Base-by-base conservation (phyloP, 2,329 filamentous ascomycete species). In the Seiridium cupressi region DNA sequence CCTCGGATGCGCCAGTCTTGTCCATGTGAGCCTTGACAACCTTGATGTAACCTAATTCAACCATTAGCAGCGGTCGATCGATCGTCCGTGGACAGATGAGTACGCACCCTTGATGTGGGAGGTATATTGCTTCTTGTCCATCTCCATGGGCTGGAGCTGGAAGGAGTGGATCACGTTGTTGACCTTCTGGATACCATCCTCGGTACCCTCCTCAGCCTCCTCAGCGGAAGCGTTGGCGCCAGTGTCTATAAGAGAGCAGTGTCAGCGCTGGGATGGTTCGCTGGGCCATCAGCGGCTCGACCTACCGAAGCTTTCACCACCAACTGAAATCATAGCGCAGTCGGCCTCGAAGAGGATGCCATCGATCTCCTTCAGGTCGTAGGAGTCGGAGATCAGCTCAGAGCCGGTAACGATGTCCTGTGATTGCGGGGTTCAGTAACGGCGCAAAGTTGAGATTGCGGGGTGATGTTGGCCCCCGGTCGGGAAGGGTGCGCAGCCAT, bases 201-300 rank as follows among this genome's bases (percentile, higher is more conserved):
- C 93, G 69, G 88, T 69, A 66, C 77, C 89, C 70, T 93, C 92
- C 0, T 89, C 91, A 59, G 82, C 91, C 76, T 90, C 94, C 83
- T 98, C 95, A 64, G 95, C 93, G 70, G 94, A 98, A 70, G 95
- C 91, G 81, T 99, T 99, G 84, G 93, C 95, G 77, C 95, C 95
- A 72, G 85, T 95, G 78, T 95, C 90, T 92, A 60, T 40, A n/a
- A 53, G 35, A 38, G n/a, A 34, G 31, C 46, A 31, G 46, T 18
- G 49, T 53, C 34, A 53, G 34, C 34, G 26, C 2, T 38, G 36
- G 6, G 56, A 42, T 47, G 55, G 46, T 7, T 26, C 32, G 36
- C 13, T 34, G 32, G 32, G 13, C 13, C 42, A 44, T 47, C 26
- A 51, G 53, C 60, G 57, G 57, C 59, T 55, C 48, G 59, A 85